Base-by-base conservation (phyloP, 2,329 filamentous ascomycete species). In the Hymenoscyphus salicellus region DNA sequence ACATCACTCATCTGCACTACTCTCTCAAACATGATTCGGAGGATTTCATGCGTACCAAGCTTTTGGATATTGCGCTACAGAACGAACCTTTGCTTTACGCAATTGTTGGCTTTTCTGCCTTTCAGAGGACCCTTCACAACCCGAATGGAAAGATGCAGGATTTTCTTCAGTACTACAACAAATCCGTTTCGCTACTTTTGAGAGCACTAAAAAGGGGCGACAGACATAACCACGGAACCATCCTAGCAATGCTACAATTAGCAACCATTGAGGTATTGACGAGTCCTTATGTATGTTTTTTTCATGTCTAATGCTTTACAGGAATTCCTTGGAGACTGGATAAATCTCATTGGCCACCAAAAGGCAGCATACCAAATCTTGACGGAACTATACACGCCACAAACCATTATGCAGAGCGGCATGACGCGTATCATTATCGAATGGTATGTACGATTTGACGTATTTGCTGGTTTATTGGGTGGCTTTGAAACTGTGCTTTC, bases 321-420 rank as follows among this genome's bases (percentile, higher is more conserved):
- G 92, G 95, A 98, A 78, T 96, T 93, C 72, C 83, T 98, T 56
- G 95, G 95, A 14, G 95, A 99, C 75, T 98, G 93, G 93, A 87
- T 96, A 61, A 97, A 96, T 72, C 82, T 98, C 17, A 89, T 95
- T 78, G 91, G 93, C 26, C 95, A 98, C 75, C 93, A 97, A 75
- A 92, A 90, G 74, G 95, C 94, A 11, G 95, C 95, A 0, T 86
- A 90, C 73, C 87, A 92, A 68, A 89, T 98, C 71, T 80, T 98
- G 56, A 89, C 84, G 1, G 86, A 89, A 55, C 79, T 97, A 0
- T 93, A 92, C 74, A 92, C 88, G 0, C 91, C 92, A 0, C 82
- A 93, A 67, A 89, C 87, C 0, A 86, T 91, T 55, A 87, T 89
- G 79, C 81, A 90, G 68, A 90, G 89, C 10, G 82, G 89, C 3